These are phyloP conservation scores for Diutina neorugosa DNA, from an alignment of 1,139 yeast genomes.

Conservation along the genomic window DNA sequence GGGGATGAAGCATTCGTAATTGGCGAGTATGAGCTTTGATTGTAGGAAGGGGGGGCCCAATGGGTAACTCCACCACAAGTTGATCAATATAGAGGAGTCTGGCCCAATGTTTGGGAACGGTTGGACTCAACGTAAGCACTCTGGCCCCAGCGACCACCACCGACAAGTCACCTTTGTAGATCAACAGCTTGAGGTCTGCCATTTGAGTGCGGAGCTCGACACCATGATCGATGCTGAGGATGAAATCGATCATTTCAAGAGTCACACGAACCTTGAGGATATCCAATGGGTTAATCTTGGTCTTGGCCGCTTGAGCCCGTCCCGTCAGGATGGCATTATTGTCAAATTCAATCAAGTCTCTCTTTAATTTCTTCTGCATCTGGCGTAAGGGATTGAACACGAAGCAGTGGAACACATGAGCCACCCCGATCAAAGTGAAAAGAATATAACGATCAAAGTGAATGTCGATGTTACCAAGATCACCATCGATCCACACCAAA, in stretches of 20 bases:
- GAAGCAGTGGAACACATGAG: conserved; percentile 27
- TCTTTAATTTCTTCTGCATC: conserved; percentile 23
- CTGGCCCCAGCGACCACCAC: background rate
- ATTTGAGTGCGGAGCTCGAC: background rate
- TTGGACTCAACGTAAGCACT: conserved; percentile 17
- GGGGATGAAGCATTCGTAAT: conserved; percentile 32
- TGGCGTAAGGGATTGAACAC: conserved; percentile 21
- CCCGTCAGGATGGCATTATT: conserved; percentile 12
- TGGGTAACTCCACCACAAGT: conserved; percentile 13
- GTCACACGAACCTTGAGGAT: conserved; percentile 11
- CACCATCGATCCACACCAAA: background rate
- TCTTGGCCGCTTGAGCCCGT: conserved; percentile 8
- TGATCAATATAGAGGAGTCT: conserved; percentile 35
- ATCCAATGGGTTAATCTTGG: conserved; percentile 5
- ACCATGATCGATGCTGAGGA: conserved; percentile 4
- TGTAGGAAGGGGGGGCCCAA: conserved; percentile 8
- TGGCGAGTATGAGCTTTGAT: conserved; percentile 16
- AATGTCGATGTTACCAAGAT: conserved; percentile 12
- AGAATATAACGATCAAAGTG: conserved; percentile 37
- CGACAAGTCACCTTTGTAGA: conserved; percentile 32
- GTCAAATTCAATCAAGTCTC: conserved; percentile 14
- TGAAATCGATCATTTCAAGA: conserved; percentile 15
- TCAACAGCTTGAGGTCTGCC: conserved; percentile 10
- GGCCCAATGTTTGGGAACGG: conserved; percentile 35
- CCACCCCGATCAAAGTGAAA: conserved; percentile 41